Evolutionary conservation across 495 filamentous ascomycete species (phyloP).

Genomic region (Daldinia concentrica): DNA sequence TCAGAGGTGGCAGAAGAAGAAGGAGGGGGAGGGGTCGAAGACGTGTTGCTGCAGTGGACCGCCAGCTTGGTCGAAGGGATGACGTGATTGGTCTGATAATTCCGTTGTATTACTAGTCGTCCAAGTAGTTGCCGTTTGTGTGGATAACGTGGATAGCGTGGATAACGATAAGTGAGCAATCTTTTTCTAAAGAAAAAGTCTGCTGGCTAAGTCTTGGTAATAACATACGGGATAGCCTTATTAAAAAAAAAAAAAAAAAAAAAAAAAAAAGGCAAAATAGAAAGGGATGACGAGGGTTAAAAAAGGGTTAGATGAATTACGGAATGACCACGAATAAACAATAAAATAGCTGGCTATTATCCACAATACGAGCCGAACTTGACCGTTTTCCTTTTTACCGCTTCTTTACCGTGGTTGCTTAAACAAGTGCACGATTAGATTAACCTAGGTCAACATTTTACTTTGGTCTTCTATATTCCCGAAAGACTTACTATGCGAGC

Average conservation of each 20-base stretch:
- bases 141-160: slow-evolving; percentile 9
- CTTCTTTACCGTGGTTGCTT: slow-evolving; percentile 22
- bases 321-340: not conserved
- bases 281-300: not conserved
- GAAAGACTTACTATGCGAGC: slow-evolving; percentile 1
- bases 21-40: slow-evolving; percentile 54
- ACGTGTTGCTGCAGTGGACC: slow-evolving; percentile 33
- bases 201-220: slow-evolving; percentile 14
- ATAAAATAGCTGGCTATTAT: not conserved
- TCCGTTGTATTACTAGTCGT: slow-evolving; percentile 34
- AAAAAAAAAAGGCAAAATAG: not conserved
- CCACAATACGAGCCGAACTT: not conserved
- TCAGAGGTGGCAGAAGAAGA: slow-evolving; percentile 34
- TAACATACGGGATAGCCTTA: not conserved
- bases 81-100: slow-evolving; percentile 40
- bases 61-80: slow-evolving; percentile 34
- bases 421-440: slow-evolving; percentile 10
- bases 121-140: slow-evolving; percentile 2
- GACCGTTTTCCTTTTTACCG: slow-evolving; percentile 14
- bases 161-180: slow-evolving; percentile 13
- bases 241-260: not conserved
- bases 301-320: not conserved
- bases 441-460: slow-evolving; percentile 14
- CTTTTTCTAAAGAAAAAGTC: slow-evolving; percentile 11
- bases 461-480: not conserved